phyloP scores from a whole-genome alignment of 192 early-diverging fungal genomes.

The Dissophora ornata region DNA sequence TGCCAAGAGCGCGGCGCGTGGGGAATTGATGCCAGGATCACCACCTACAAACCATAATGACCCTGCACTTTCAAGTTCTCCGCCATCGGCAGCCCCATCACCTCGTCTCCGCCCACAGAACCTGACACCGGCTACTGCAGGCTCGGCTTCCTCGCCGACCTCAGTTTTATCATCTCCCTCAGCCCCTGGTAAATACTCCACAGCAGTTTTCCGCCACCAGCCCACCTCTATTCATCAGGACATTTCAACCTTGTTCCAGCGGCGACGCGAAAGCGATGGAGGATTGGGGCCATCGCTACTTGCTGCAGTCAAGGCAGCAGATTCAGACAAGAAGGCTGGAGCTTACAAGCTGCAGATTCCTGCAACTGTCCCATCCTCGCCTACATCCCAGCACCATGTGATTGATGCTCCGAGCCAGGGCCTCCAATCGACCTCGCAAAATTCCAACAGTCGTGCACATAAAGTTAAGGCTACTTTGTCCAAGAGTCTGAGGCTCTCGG shows the following conservation, averaged over 20 bases:
- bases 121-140: background rate
- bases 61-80: conserved; percentile 4
- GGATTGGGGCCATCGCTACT: conserved; percentile 13
- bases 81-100: conserved; percentile 2
- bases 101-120: conserved; percentile 18
- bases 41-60: background rate
- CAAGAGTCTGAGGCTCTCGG: conserved; percentile 41
- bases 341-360: conserved; percentile 23
- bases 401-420: background rate
- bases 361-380: conserved; percentile 2
- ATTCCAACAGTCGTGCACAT: conserved; percentile 31
- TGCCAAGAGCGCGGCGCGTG: conserved; percentile 41
- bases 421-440: background rate
- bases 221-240: conserved; percentile 37
- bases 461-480: conserved; percentile 50
- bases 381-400: conserved; percentile 1
- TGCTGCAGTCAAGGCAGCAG: conserved; percentile 12
- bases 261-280: conserved; percentile 31
- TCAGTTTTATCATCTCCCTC: conserved; percentile 24
- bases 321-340: conserved; percentile 1
- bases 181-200: conserved; percentile 11
- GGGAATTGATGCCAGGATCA: conserved; percentile 43
- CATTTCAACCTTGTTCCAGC: conserved; percentile 26
- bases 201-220: conserved; percentile 13
- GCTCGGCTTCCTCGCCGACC: conserved; percentile 17